Conservation (phyloP, 192 early-diverging fungal genomes). For the Entophlyctis luteolus region DNA sequence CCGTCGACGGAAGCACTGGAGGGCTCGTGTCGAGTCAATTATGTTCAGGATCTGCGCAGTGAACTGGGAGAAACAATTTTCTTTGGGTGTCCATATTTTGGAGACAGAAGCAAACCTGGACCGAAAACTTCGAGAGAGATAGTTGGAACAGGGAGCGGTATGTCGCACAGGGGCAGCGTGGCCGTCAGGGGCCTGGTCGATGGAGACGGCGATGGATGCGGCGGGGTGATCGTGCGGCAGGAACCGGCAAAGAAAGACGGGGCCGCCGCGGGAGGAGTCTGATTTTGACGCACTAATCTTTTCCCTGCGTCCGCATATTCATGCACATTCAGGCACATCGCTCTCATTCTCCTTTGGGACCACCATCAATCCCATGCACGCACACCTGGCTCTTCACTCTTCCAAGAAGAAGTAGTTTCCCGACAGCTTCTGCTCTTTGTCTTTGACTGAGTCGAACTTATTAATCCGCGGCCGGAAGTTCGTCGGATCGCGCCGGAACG, state of each 20-base stretch:
- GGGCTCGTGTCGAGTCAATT: no score
- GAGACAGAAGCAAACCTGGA: background rate
- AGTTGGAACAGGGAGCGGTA: background rate
- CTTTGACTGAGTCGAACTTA: conserved; percentile 89
- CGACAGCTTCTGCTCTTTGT: conserved; percentile 88
- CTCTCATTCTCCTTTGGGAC: no score
- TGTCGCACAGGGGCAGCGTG: background rate
- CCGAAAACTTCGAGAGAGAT: background rate
- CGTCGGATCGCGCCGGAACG: conserved; percentile 94
- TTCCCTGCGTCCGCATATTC: no score
- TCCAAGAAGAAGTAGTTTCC: conserved; percentile 64
- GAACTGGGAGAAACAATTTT: no score
- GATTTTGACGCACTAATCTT: no score
- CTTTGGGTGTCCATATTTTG: no score
- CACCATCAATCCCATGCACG: no score
- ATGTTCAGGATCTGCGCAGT: no score
- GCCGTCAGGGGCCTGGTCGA: background rate
- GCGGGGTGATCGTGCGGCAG: background rate
- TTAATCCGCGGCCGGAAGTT: conserved; percentile 98
- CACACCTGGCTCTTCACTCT: no score
- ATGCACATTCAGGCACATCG: no score
- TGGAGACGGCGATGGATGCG: background rate
- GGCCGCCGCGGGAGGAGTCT: no score
- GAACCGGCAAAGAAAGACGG: background rate
- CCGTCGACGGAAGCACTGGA: no score